Percentiles rank a stretch among this genome's conserved stretches.
phyloP scores from a whole-genome alignment of 352 stramenopile species.

The Globisporangium abappressorium region DNA sequence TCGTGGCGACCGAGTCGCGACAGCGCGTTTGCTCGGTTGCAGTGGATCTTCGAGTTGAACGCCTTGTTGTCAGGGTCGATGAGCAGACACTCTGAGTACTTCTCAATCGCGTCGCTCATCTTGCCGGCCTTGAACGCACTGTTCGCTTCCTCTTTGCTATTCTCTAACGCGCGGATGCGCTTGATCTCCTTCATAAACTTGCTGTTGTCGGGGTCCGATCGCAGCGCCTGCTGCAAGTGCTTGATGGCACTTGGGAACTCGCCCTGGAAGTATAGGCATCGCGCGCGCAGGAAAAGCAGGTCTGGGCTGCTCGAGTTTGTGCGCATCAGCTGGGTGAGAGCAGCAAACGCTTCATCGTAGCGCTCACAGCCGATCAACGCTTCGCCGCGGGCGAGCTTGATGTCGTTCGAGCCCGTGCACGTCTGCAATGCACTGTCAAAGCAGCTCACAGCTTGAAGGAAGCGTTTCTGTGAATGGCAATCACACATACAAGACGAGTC shows the following conservation, averaged over 20 bases:
- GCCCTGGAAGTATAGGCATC: slow-evolving; percentile 91
- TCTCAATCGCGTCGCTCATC: slow-evolving; percentile 81
- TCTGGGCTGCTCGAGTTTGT: slow-evolving; percentile 79
- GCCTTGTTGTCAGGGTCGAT: slow-evolving; percentile 89
- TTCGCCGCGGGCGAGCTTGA: slow-evolving; percentile 70
- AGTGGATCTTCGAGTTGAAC: slow-evolving; percentile 93
- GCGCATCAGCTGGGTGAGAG: slow-evolving; percentile 81
- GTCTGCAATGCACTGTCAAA: slow-evolving; percentile 71
- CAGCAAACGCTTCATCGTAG: slow-evolving; percentile 81
- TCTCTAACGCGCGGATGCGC: slow-evolving; percentile 79
- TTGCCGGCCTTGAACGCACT: slow-evolving; percentile 82
- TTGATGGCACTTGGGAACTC: slow-evolving; percentile 92
- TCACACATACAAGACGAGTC: not conserved
- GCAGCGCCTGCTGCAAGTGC: slow-evolving; percentile 89
- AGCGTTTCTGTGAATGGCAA: slow-evolving; percentile 37
- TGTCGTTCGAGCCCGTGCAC: slow-evolving; percentile 61
- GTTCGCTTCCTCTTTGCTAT: slow-evolving; percentile 89
- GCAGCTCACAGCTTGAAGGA: slow-evolving; percentile 63
- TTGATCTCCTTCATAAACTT: slow-evolving; percentile 88
- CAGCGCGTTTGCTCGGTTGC: slow-evolving; percentile 88
- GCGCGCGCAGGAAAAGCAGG: slow-evolving; percentile 83
- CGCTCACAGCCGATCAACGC: slow-evolving; percentile 75
- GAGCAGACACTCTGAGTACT: slow-evolving; percentile 84
- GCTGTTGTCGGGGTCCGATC: slow-evolving; percentile 88
- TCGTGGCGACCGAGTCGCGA: slow-evolving; percentile 81